Evolutionary conservation across 73 alveolate genomes (phyloP).

Genomic region (Effrenium voratum): DNA sequence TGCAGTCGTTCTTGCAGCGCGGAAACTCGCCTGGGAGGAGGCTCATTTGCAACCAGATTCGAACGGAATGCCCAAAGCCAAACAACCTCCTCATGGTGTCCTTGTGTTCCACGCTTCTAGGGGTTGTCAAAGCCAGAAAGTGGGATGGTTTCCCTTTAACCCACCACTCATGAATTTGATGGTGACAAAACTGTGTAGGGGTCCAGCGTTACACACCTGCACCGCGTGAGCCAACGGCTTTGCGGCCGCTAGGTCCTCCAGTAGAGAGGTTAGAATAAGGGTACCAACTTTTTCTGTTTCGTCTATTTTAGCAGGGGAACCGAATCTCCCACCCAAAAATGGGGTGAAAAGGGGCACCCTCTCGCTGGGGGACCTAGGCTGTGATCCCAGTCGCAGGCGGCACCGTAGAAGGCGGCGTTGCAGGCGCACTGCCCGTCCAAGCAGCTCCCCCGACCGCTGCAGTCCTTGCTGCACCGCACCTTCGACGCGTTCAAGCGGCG

Average conservation of each 20-base stretch:
- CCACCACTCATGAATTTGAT: too few species aligned
- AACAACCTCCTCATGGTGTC: too few species aligned
- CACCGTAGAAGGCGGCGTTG: constrained; percentile 51
- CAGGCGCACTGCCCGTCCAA: constrained; percentile 53
- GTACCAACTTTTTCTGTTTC: too few species aligned
- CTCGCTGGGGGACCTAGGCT: too few species aligned
- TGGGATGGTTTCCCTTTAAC: too few species aligned
- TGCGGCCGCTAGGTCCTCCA: neutral
- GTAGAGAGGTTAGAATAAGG: neutral
- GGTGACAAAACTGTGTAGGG: too few species aligned
- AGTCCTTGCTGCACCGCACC: constrained; percentile 20
- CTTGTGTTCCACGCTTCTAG: too few species aligned
- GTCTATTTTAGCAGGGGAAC: too few species aligned
- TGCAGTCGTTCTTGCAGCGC: constrained; percentile 88
- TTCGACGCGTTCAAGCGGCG: too few species aligned
- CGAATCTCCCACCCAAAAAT: neutral
- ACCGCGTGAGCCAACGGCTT: too few species aligned
- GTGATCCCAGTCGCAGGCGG: neutral
- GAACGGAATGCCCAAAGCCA: neutral
- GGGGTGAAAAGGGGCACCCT: neutral
- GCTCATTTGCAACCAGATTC: neutral
- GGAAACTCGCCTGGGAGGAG: constrained; percentile 34
- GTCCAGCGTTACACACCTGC: too few species aligned
- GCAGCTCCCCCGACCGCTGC: constrained; percentile 46
- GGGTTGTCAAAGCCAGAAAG: too few species aligned